These are phyloP conservation scores for Debaryomycetaceae sp. DNA, from an alignment of 1,139 yeast genomes.

Conservation along the genomic window DNA sequence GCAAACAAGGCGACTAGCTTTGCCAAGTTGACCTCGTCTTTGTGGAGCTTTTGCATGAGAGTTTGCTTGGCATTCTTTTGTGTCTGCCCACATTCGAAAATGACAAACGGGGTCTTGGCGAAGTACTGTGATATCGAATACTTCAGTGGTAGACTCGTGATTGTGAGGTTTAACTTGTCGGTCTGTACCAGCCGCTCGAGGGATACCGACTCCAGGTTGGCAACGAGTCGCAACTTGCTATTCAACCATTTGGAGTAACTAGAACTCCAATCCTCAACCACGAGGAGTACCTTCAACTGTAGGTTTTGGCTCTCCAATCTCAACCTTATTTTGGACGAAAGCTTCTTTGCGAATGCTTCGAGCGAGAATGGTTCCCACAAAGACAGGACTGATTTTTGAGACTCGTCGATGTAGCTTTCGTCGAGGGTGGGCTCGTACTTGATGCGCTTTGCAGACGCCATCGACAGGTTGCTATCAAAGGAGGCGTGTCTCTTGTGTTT, in stretches of 20 bases:
- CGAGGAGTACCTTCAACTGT: slow-evolving; percentile 29
- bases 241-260: slow-evolving; percentile 45
- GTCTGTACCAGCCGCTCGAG: slow-evolving; percentile 23
- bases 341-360: slow-evolving; percentile 17
- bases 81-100: slow-evolving; percentile 45
- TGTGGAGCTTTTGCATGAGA: slow-evolving; percentile 27
- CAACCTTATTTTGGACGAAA: slow-evolving; percentile 21
- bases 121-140: slow-evolving; percentile 22
- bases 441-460: too few relatives aligned
- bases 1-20: slow-evolving; percentile 36
- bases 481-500: too few relatives aligned
- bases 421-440: too few relatives aligned
- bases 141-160: slow-evolving; percentile 38
- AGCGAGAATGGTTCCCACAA: slow-evolving; percentile 42
- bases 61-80: background rate
- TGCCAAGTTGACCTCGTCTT: slow-evolving; percentile 33
- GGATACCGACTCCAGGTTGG: slow-evolving; percentile 21
- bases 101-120: slow-evolving; percentile 31
- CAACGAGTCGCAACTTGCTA: slow-evolving; percentile 31
- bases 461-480: too few relatives aligned
- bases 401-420: slow-evolving; percentile 15
- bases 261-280: slow-evolving; percentile 42
- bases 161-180: slow-evolving; percentile 20
- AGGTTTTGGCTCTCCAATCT: slow-evolving; percentile 17
- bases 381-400: slow-evolving; percentile 29